phyloP scores from a whole-genome alignment of 768 basidiomycete species.

The Boletus rufocinnamomeus region DNA sequence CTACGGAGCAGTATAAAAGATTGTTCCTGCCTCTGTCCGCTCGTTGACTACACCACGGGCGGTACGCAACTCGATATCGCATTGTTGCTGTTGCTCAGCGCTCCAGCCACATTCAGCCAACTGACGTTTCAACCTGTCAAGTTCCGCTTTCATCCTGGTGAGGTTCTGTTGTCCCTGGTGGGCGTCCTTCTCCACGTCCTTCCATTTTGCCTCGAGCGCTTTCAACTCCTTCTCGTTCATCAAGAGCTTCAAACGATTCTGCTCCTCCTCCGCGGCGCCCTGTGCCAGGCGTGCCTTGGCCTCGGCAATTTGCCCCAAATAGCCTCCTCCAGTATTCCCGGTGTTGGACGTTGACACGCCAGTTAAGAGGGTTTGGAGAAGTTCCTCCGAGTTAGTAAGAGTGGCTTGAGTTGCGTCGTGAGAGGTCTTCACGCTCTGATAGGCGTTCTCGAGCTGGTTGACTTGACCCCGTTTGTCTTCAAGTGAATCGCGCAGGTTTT shows the following conservation, averaged over 20 bases:
- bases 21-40: conserved; percentile 59
- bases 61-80: conserved; percentile 49
- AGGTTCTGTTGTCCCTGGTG: conserved; percentile 73
- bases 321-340: conserved; percentile 80
- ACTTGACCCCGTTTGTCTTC: conserved; percentile 64
- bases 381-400: conserved; percentile 78
- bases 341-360: conserved; percentile 75
- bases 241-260: conserved; percentile 70
- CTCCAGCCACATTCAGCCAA: conserved; percentile 74
- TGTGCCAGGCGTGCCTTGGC: conserved; percentile 76
- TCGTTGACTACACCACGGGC: conserved; percentile 56
- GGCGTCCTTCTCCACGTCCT: conserved; percentile 83
- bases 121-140: conserved; percentile 55
- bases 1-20: neutral
- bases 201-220: conserved; percentile 74
- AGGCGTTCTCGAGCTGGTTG: conserved; percentile 51
- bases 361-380: conserved; percentile 93
- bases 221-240: conserved; percentile 81
- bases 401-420: conserved; percentile 61
- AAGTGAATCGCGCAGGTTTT: conserved; percentile 60
- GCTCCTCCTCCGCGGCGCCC: conserved; percentile 81
- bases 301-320: conserved; percentile 93
- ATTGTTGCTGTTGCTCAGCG: conserved; percentile 65
- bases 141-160: conserved; percentile 54
- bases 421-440: conserved; percentile 65